phyloP scores from a whole-genome alignment of 2,329 filamentous ascomycete genomes.

The Trichophyton equinum region DNA sequence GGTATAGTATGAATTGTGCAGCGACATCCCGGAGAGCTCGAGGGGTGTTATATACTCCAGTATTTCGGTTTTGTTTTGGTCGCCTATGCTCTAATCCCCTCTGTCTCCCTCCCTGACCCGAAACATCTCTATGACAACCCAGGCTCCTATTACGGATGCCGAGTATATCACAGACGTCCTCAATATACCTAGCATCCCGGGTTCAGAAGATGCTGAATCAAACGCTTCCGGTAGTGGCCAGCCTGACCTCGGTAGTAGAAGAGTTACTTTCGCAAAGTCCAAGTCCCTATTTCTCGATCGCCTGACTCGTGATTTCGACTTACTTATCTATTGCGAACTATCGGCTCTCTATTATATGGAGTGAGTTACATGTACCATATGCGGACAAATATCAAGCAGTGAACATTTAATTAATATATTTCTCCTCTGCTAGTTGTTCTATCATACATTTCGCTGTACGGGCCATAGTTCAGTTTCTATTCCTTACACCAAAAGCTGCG shows the following conservation, averaged over 20 bases:
- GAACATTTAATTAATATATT: neutral
- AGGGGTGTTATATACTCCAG: neutral
- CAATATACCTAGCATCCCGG: conserved; percentile 23
- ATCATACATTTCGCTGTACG: conserved; percentile 45
- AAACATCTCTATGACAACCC: conserved; percentile 33
- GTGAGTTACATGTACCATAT: conserved; percentile 29
- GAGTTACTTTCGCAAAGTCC: conserved; percentile 26
- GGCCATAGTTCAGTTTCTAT: conserved; percentile 43
- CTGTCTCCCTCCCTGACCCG: neutral
- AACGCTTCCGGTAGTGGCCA: conserved; percentile 3
- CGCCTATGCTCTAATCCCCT: neutral
- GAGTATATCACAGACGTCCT: conserved; percentile 36
- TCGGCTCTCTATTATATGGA: conserved; percentile 52
- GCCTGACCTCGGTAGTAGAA: conserved; percentile 9
- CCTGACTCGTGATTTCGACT: conserved; percentile 45
- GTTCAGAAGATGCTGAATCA: conserved; percentile 8
- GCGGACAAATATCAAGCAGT: neutral
- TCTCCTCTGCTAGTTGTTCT: conserved; percentile 38
- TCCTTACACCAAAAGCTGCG: conserved; percentile 47
- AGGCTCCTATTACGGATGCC: conserved; percentile 35
- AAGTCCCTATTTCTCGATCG: conserved; percentile 42
- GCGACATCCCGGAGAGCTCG: neutral
- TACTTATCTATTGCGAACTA: conserved; percentile 49
- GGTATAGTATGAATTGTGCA: neutral
- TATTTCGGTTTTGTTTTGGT: neutral